Evolutionary conservation across 208 protist species (phyloP), one percentile per base, ranked within the genome.

Genomic region (Acanthamoeba divionensis): DNA sequence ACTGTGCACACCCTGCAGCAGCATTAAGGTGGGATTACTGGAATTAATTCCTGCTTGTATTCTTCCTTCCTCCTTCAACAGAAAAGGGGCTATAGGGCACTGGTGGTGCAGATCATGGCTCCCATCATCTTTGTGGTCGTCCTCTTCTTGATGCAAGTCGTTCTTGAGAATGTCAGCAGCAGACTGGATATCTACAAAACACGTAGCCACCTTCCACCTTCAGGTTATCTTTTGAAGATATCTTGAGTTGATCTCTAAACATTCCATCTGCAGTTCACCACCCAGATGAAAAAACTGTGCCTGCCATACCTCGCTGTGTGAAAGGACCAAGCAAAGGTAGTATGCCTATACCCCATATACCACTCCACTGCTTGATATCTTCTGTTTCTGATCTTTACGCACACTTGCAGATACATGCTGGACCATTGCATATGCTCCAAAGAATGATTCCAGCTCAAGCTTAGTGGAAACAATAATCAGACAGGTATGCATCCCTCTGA

Each of bases 81-180:
- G 80, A 88, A 88, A 88, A 54, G 55, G 15, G 41, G 24, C 12
- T 71, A 88, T 41, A 69, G 38, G 1, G 13, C 13, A 21, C 12
- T 88, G 0, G 26, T 69, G n/a, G 15, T 69, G 80, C 80, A 88
- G 21, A 31, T 88, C 10, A 9, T 69, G 33, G 31, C 80, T 0
- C 80, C 80, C 10, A 73, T 88, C 80, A 45, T 88, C 80, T 69
- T 88, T 45, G 44, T 88, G 13, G 29, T 88, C 2, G 33, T 18
- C 7, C 80, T 88, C 57, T 88, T 44, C 38, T n/a, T n/a, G n/a
- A n/a, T n/a, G n/a, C n/a, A n/a, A n/a, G n/a, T n/a, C n/a, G n/a
- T n/a, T n/a, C n/a, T 38, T 88, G 48, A 63, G 15, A 52, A 60
- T 31, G 44, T 69, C 7, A 18, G 1, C 2, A 8, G 24, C 5